Conservation (phyloP, 2,329 filamentous ascomycete species). For the Thelonectria discophora region DNA sequence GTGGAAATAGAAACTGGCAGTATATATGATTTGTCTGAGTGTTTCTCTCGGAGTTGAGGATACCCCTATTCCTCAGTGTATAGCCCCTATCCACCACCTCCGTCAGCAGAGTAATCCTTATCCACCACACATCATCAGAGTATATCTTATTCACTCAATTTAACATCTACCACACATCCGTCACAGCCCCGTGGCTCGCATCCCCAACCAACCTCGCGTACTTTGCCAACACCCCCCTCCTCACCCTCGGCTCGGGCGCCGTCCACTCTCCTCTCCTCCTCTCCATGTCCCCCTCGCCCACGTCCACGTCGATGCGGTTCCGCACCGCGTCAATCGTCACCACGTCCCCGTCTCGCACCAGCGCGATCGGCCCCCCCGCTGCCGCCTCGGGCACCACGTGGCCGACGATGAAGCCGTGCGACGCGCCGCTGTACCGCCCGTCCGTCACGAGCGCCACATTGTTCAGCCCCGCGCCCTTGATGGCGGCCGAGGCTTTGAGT, state of each 20-base stretch:
- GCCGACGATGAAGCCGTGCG: constrained; percentile 92
- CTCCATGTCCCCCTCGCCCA: constrained; percentile 75
- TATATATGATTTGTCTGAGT: constrained; percentile 19
- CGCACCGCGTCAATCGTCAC: constrained; percentile 87
- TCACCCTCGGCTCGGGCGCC: constrained; percentile 75
- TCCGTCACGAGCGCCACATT: constrained; percentile 94
- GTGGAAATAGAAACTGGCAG: constrained; percentile 34
- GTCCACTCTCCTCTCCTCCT: constrained; percentile 73
- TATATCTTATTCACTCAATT: no score
- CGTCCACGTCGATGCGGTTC: constrained; percentile 76
- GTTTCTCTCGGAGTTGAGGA: background rate
- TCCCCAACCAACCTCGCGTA: constrained; percentile 89
- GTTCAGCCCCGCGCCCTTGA: constrained; percentile 89
- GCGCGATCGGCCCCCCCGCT: constrained; percentile 85
- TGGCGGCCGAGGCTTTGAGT: constrained; percentile 84
- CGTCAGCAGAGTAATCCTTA: no score
- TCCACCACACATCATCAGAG: no score
- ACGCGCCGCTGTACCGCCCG: constrained; percentile 87
- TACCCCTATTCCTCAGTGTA: background rate
- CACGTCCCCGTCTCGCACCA: constrained; percentile 81
- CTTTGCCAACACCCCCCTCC: constrained; percentile 86
- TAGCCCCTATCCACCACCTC: no score
- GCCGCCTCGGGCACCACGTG: constrained; percentile 93
- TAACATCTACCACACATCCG: constrained; percentile 61
- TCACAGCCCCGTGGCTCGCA: constrained; percentile 90